Evolutionary conservation across 2,329 filamentous ascomycete genomes (phyloP).

Genomic region (Taxawa tesnikishii): DNA sequence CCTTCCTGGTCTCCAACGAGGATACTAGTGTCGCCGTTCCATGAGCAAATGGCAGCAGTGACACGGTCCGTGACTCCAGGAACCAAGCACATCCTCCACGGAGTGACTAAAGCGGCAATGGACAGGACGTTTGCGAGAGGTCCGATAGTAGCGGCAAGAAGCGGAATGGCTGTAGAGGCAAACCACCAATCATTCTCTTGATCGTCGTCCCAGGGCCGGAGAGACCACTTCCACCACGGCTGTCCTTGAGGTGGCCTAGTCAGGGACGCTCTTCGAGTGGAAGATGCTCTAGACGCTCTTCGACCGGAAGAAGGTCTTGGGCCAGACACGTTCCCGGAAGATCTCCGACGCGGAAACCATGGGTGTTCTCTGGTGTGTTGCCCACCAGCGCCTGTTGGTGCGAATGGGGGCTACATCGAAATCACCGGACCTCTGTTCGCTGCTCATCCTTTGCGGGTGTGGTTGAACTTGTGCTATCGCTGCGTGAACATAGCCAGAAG

Average conservation of each 20-base stretch:
- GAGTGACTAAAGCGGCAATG: slow-evolving; percentile 70
- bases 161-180: slow-evolving; percentile 25
- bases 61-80: slow-evolving; percentile 25
- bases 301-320: neutral
- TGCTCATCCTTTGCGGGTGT: no score
- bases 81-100: slow-evolving; percentile 55
- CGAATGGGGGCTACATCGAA: no score
- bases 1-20: slow-evolving; percentile 39
- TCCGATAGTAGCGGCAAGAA: slow-evolving; percentile 73
- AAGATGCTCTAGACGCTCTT: neutral
- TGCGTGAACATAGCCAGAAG: no score
- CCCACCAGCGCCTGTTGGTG: no score
- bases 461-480: no score
- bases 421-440: no score
- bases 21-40: slow-evolving; percentile 10
- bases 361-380: no score
- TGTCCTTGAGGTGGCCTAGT: neutral
- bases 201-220: slow-evolving; percentile 18
- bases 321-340: neutral
- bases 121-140: slow-evolving; percentile 81
- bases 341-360: neutral
- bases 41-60: slow-evolving; percentile 20
- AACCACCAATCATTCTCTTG: slow-evolving; percentile 23
- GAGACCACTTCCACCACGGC: slow-evolving; percentile 4
- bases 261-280: neutral